Conservation (phyloP, 805 yeast species). For the Wickerhamomyces subpelliculosus region DNA sequence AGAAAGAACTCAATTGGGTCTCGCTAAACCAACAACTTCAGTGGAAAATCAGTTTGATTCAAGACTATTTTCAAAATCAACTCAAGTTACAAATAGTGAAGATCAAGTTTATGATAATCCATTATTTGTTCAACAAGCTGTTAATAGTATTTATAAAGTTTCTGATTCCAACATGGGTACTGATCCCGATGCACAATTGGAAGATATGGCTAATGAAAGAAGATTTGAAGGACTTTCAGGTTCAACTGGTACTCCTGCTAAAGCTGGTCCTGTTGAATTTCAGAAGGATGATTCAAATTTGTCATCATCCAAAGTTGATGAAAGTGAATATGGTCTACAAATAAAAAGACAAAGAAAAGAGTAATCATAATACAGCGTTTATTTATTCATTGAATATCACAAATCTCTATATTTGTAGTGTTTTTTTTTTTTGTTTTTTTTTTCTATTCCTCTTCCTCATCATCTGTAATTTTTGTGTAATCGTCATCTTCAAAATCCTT, state of each 20-base stretch:
- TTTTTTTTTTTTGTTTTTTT: no score
- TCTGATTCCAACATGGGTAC: conserved; percentile 6
- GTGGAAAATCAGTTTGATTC: conserved; percentile 49
- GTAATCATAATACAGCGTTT: no score
- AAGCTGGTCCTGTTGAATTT: conserved; percentile 46
- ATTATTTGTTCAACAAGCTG: conserved; percentile 47
- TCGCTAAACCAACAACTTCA: conserved; percentile 31
- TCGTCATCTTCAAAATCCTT: conserved; percentile 11
- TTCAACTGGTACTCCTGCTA: background rate
- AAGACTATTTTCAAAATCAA: conserved; percentile 43
- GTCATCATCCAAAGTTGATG: conserved; percentile 5
- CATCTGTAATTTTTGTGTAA: conserved; percentile 11
- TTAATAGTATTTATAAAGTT: conserved; percentile 43
- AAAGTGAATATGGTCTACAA: conserved; percentile 18
- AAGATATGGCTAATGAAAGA: conserved; percentile 12
- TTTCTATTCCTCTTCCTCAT: conserved; percentile 7
- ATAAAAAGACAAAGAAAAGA: conserved; percentile 11
- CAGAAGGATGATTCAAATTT: conserved; percentile 25
- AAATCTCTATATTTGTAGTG: background rate
- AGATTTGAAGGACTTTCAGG: conserved; percentile 12
- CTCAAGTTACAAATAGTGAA: conserved; percentile 31
- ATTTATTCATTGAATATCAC: no score
- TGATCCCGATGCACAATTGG: conserved; percentile 13
- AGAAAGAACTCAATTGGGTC: conserved; percentile 47
- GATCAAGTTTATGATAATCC: conserved; percentile 56